Conservation (phyloP, 1,284 basidiomycete species). For the Austroboletus rostrupii region DNA sequence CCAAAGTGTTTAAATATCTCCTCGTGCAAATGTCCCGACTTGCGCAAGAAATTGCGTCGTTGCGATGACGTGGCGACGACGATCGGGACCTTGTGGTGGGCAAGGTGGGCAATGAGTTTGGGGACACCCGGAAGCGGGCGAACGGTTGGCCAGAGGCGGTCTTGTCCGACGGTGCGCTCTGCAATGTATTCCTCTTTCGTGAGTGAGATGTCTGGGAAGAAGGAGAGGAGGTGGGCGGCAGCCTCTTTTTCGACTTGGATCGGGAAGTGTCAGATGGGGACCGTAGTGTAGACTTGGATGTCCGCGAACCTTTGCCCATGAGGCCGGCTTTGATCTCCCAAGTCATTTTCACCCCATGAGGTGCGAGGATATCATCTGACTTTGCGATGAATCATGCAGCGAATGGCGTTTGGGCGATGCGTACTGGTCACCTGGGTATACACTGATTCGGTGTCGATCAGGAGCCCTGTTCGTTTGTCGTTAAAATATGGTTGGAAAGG, state of each 20-base stretch:
- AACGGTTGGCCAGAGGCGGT: constrained; percentile 62
- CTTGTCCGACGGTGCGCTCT: constrained; percentile 55
- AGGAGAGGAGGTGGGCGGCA: constrained; percentile 63
- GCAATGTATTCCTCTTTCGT: constrained; percentile 55
- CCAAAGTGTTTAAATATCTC: constrained; percentile 46
- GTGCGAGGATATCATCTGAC: constrained; percentile 59
- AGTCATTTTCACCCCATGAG: constrained; percentile 72
- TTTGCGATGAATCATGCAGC: constrained; percentile 7
- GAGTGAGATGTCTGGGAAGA: constrained; percentile 67
- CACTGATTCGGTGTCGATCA: constrained; percentile 71
- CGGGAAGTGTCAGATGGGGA: not conserved
- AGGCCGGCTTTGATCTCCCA: constrained; percentile 81
- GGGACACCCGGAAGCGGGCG: constrained; percentile 64
- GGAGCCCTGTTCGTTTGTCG: constrained; percentile 36
- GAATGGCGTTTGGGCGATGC: constrained; percentile 17
- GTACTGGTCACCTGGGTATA: constrained; percentile 75
- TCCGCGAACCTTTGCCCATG: constrained; percentile 72
- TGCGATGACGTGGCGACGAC: constrained; percentile 72
- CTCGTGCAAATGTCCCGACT: constrained; percentile 54
- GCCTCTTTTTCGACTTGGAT: constrained; percentile 60
- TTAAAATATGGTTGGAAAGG: not conserved
- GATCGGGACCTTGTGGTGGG: constrained; percentile 62
- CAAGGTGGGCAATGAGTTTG: constrained; percentile 63
- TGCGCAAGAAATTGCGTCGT: constrained; percentile 60
- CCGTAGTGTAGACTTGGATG: not conserved